phyloP scores from a whole-genome alignment of 345 rosid species.

The Salix udensis region DNA sequence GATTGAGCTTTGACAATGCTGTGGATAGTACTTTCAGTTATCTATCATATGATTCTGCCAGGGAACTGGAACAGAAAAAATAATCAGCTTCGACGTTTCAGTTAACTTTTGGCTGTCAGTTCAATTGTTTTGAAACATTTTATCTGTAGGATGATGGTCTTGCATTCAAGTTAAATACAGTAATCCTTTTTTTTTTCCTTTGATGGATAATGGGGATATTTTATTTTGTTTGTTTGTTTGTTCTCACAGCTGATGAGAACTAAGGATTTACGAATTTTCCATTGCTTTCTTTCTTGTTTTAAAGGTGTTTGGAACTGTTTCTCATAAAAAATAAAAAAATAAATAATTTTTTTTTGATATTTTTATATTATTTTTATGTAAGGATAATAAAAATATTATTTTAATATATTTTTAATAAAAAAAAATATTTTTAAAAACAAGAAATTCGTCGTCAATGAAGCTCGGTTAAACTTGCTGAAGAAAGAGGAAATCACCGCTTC shows the following conservation, averaged over 20 bases:
- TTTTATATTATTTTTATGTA: too few species aligned
- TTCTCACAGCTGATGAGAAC: background rate
- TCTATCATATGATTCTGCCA: background rate
- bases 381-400: too few species aligned
- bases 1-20: slow-evolving; percentile 2
- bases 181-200: background rate
- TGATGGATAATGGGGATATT: background rate
- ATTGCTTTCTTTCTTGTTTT: too few species aligned
- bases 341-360: too few species aligned
- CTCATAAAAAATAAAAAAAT: too few species aligned
- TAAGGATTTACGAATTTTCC: too few species aligned
- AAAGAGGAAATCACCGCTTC: too few species aligned
- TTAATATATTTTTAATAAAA: too few species aligned
- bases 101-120: background rate
- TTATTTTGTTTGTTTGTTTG: background rate
- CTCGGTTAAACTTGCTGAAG: too few species aligned
- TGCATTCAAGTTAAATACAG: background rate
- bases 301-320: too few species aligned
- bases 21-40: background rate
- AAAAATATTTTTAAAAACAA: too few species aligned
- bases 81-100: background rate
- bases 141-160: background rate
- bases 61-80: background rate
- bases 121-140: background rate
- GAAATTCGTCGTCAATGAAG: too few species aligned